Evolutionary conservation across 345 rosid species (phyloP), one percentile per base, ranked within the genome.

Genomic region (Hibiscus mutabilis): DNA sequence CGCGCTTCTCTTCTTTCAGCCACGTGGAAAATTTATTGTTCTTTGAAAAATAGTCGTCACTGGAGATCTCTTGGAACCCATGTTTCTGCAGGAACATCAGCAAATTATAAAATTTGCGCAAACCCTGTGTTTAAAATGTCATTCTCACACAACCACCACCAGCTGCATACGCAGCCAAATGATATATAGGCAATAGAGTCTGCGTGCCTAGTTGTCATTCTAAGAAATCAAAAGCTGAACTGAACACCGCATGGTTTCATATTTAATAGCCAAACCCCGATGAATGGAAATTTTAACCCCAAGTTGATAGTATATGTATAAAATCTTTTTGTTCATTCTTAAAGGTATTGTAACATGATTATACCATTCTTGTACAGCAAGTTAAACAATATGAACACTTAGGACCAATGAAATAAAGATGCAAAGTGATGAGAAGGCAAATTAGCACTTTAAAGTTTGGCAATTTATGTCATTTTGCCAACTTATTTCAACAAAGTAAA

Each of bases 1-100:
- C 60, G 15, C 78, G 76, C 44, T 85, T 91, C 81, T 91, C 81
- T 72, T 94, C 98, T 84, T 81, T 87, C 72, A 94, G 82, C 98
- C 97, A 94, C 53, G 91, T 86, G 12, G 96, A 85, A 69, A 91
- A 94, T 81, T 94, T 97, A 4, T 88, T 91, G 65, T 88, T 94
- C 88, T 91, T 94, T 6, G 87, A 76, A 81, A 87, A 91, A 84
- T 94, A 94, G 83, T 94, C 97, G 12, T 91, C 98, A 0, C 52
- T 77, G 2, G 96, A 80, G 44, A 94, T 81, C 87, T 89, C 90
- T 70, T 80, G 83, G 69, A 91, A 56, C 46, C 88, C 86, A 64
- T 70, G 63, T 75, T 84, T 84, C 96, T 91, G 83, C 53, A 72
- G 57, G 66, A 78, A 15, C 68, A 16, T 56, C 25, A 76, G 64